Evolutionary conservation across 1,139 yeast genomes (phyloP).

Genomic region (Yarrowia galli): DNA sequence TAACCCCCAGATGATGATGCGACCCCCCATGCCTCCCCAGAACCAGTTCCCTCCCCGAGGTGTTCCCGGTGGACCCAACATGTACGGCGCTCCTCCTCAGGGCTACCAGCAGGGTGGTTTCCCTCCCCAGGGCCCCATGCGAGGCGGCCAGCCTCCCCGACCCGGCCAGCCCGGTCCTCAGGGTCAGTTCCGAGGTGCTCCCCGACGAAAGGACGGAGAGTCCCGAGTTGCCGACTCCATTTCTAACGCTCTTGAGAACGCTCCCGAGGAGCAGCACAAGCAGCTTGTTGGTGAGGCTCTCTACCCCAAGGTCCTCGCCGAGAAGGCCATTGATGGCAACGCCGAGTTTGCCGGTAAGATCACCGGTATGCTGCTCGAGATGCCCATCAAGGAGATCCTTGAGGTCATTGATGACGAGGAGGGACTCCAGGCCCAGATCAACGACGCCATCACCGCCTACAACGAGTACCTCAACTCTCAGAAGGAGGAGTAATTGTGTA

Average conservation of each 20-base stretch:
- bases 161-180: conserved; percentile 43
- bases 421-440: conserved; percentile 87
- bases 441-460: conserved; percentile 89
- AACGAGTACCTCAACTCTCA: conserved; percentile 49
- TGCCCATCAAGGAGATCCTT: conserved; percentile 90
- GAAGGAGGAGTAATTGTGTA: conserved; percentile 43
- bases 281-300: conserved; percentile 97
- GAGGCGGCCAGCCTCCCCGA: conserved; percentile 43
- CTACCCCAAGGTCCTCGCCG: conserved; percentile 91
- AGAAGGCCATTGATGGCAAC: conserved; percentile 80
- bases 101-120: conserved; percentile 50
- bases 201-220: conserved; percentile 43
- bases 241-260: conserved; percentile 51
- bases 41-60: conserved; percentile 70
- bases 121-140: conserved; percentile 43
- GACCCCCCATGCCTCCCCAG: conserved; percentile 69
- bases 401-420: conserved; percentile 85
- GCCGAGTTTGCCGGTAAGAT: conserved; percentile 98
- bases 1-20: conserved; percentile 86
- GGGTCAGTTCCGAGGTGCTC: conserved; percentile 40
- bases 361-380: conserved; percentile 98
- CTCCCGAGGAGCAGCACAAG: conserved; percentile 84
- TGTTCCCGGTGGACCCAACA: conserved; percentile 52
- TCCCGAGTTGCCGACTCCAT: conserved; percentile 45
- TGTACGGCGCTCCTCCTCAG: conserved; percentile 41